Evolutionary conservation across 163 green algal species (phyloP), one percentile per base, ranked within the genome.

Genomic region (Chlorella variabilis): DNA sequence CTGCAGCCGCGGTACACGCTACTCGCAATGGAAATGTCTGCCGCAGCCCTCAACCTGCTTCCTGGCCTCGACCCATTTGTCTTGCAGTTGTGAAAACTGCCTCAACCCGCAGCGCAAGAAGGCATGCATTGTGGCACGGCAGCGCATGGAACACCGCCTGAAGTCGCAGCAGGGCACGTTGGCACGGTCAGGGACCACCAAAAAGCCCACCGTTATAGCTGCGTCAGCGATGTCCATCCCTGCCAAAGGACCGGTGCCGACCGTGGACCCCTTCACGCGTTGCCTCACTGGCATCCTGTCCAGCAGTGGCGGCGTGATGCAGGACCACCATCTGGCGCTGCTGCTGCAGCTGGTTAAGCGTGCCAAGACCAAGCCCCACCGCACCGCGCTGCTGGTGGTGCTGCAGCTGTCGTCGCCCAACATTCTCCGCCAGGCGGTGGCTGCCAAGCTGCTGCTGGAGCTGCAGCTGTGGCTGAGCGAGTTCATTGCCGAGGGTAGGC

Each of bases 41-140:
- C 45, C 11, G 11, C 45, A 54, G 11, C 45, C 45, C 11, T 54
- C 45, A 54, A 54, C 45, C 45, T 15, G n/a, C n/a, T n/a, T n/a
- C n/a, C n/a, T n/a, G n/a, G n/a, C n/a, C n/a, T n/a, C n/a, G n/a
- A n/a, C n/a, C n/a, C n/a, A n/a, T n/a, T n/a, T n/a, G n/a, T n/a
- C 45, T 11, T 38, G 76, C 20, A 51, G 75, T 9, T 87, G 85
- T 51, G 69, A 83, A 21, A 85, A 86, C 80, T 89, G 85, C 78
- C 69, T 86, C 1, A 89, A 89, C 77, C 85, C 85, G 3, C 79
- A 82, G 34, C 69, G 85, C 29, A 89, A 89, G 75, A 83, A 86
- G 54, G 66, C 75, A 4, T 89, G 85, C 75, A 20, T 76, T n/a
- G 42, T 63, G 51, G 83, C 45, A 21, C 81, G 77, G 34, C 59